Evolutionary conservation across 225 moss, liverwort and hornwort species (phyloP).

Genomic region (Rhytidiadelphus loreus): DNA sequence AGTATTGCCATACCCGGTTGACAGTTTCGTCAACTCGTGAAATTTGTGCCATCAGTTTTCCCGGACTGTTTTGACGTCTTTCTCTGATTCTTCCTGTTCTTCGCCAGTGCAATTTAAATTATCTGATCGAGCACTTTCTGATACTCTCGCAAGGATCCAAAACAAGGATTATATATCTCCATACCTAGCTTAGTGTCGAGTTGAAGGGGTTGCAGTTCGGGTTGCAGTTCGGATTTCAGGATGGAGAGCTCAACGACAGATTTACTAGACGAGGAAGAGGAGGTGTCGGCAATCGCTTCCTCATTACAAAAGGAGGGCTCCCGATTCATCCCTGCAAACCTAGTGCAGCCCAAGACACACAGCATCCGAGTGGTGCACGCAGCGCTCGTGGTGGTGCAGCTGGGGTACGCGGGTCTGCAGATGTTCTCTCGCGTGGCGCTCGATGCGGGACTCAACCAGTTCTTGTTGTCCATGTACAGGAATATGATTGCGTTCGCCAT

Average conservation of each 20-base stretch:
- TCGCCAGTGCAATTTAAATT: neutral
- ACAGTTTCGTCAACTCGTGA: too few relatives aligned
- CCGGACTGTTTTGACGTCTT: too few relatives aligned
- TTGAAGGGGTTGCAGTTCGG: too few relatives aligned
- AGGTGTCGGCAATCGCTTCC: neutral
- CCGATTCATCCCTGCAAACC: neutral
- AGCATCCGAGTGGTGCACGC: conserved; percentile 35
- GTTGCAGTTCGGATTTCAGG: neutral
- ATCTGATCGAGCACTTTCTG: too few relatives aligned
- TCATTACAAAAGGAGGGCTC: conserved; percentile 3
- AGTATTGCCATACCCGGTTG: neutral
- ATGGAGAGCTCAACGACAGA: neutral
- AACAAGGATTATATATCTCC: neutral
- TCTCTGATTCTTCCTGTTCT: neutral
- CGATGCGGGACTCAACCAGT: conserved; percentile 46
- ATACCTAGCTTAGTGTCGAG: neutral
- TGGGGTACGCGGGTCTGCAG: conserved; percentile 41
- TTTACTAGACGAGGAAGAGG: neutral
- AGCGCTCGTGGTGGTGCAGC: conserved; percentile 37
- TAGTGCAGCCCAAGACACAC: conserved; percentile 27
- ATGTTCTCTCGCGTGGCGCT: conserved; percentile 48
- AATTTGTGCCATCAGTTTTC: too few relatives aligned
- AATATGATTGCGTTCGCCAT: conserved; percentile 40
- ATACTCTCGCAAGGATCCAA: neutral
- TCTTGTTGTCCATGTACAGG: conserved; percentile 45